A percentile compares a stretch with the other conserved stretches of the same genome.
These are phyloP conservation scores for Collybia mongolica DNA, from an alignment of 768 basidiomycete species.

Conservation along the genomic window DNA sequence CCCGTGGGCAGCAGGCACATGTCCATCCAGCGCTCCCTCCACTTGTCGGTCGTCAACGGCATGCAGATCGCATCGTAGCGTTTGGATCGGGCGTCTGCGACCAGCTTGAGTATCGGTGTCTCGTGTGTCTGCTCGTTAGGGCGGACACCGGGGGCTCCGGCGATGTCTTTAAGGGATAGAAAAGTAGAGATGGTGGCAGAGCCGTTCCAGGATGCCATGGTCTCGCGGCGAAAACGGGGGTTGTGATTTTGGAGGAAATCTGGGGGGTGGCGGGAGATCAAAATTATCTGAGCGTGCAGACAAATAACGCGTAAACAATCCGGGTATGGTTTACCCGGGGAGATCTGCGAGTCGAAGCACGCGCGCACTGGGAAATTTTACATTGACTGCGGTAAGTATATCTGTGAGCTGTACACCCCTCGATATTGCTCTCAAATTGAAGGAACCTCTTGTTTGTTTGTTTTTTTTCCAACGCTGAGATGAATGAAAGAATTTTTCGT, in stretches of 20 bases:
- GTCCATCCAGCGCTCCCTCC: conserved; percentile 84
- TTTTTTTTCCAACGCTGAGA: too few species aligned
- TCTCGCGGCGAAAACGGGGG: neutral
- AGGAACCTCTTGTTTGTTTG: too few species aligned
- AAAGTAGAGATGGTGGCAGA: conserved; percentile 19
- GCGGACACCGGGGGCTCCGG: neutral
- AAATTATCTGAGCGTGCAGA: neutral
- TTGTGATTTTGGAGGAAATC: too few species aligned
- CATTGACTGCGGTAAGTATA: too few species aligned
- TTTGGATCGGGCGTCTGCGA: conserved; percentile 51
- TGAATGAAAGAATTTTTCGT: too few species aligned
- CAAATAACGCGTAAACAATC: conserved; percentile 13
- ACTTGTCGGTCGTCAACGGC: conserved; percentile 86
- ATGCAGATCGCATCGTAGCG: conserved; percentile 78
- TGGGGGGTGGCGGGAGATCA: neutral
- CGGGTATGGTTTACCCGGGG: neutral
- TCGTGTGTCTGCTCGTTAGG: conserved; percentile 18
- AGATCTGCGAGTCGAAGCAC: too few species aligned
- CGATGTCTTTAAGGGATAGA: conserved; percentile 7
- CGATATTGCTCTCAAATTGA: too few species aligned
- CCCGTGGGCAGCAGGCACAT: conserved; percentile 76
- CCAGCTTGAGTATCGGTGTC: conserved; percentile 51
- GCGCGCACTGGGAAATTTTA: too few species aligned
- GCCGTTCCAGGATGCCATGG: conserved; percentile 36
- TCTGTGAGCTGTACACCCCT: too few species aligned